Conservation (phyloP, 805 yeast species). For the Metschnikowia kunwiensis region DNA sequence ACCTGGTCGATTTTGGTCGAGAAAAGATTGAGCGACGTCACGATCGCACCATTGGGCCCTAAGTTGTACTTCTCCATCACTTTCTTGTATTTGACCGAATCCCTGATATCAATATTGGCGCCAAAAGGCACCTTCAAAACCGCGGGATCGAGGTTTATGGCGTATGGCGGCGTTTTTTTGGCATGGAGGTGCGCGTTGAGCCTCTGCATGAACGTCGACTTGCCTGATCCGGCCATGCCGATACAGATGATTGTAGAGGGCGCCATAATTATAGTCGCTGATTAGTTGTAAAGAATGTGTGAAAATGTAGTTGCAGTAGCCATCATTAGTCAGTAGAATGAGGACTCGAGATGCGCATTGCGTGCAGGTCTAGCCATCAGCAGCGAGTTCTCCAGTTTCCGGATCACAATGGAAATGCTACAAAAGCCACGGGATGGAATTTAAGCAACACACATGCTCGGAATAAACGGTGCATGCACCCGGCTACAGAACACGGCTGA, state of each 20-base stretch:
- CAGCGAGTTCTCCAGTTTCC: too few relatives aligned
- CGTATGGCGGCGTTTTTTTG: conserved; percentile 75
- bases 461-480: too few relatives aligned
- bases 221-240: conserved; percentile 73
- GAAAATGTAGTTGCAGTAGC: too few relatives aligned
- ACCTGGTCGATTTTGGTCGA: conserved; percentile 97
- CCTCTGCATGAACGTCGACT: conserved; percentile 96
- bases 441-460: too few relatives aligned
- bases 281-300: too few relatives aligned
- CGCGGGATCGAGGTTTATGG: conserved; percentile 94
- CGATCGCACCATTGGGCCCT: conserved; percentile 99
- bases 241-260: conserved; percentile 42
- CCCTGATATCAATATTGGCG: conserved; percentile 92
- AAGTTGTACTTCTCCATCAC: conserved; percentile 94
- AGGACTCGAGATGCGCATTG: too few relatives aligned
- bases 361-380: too few relatives aligned
- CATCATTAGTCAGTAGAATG: too few relatives aligned
- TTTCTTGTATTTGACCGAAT: conserved; percentile 89
- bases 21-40: conserved; percentile 87
- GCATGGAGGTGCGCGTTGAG: conserved; percentile 84
- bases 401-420: too few relatives aligned
- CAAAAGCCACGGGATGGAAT: too few relatives aligned
- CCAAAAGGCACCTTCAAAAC: conserved; percentile 91
- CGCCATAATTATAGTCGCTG: too few relatives aligned
- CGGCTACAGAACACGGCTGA: too few relatives aligned